Base-by-base conservation (phyloP, 108 stramenopile species). In the Poteriospumella lacustris region DNA sequence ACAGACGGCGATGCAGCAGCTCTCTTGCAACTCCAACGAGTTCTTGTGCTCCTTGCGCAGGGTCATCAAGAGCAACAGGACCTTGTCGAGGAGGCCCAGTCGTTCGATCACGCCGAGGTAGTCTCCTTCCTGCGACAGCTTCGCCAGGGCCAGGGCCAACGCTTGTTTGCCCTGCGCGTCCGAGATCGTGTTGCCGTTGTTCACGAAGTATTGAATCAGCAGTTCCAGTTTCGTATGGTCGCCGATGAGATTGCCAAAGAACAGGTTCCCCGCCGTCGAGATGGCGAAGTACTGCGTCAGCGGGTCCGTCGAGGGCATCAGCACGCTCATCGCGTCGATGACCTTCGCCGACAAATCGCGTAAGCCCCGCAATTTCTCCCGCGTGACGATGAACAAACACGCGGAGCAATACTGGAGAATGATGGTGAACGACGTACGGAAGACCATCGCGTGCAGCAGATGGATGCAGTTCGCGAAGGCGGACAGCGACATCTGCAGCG, bases 361-460 rank as follows among this genome's bases (percentile, higher is more conserved):
- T 12, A 34, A 12, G 24, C 70, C 70, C 33, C 70, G 5, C 42
- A 73, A 52, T 5, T 42, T 42, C 36, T 73, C 70, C 36, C 36
- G 26, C 5, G 47, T 56, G 24, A 73, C 26, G 15, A 73, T 5
- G 9, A 33, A 31, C 3, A 34, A 39, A 56, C 70, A 73, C 36
- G 70, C 70, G 5, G 70, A 24, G 31, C 44, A 44, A 73, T 73
- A 73, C 33, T 73, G 70, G 3, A 73, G 38, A 33, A 73, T 73
- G 5, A 19, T 19, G 9, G 64, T 52, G n/a, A n/a, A n/a, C n/a
- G n/a, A n/a, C n/a, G n/a, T n/a, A n/a, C n/a, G n/a, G n/a, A n/a
- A n/a, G n/a, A n/a, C n/a, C n/a, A n/a, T n/a, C n/a, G n/a, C n/a
- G n/a, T n/a, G n/a, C n/a, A n/a, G n/a, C n/a, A n/a, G n/a, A n/a